Base-by-base conservation (phyloP, 768 basidiomycete species). In the Favolaschia claudopus region DNA sequence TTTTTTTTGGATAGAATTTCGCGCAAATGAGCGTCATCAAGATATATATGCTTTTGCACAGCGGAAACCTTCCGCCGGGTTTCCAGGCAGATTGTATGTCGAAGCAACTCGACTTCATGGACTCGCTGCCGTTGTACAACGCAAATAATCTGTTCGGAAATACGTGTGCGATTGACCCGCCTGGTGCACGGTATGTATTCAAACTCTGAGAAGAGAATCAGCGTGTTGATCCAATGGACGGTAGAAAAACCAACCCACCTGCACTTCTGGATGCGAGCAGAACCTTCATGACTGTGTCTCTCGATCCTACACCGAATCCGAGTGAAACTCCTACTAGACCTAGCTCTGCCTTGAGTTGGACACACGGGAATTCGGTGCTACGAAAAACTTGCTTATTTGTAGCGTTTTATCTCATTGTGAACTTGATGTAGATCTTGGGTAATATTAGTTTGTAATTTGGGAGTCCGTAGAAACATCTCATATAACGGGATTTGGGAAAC, bases 91-190 rank as follows among this genome's bases (percentile, higher is more conserved):
- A 20, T 36, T 62, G 60, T 54, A 46, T 62, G 54, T 27, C 27
- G 9, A 32, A 58, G 28, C 61, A 63, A 32, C 43, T 63, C 14
- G 44, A 37, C 13, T 58, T 53, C 32, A 29, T 63, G 43, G 34
- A 12, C 5, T 32, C 38, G 2, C 50, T 57, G 1, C 25, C 51
- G 15, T 14, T 46, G 5, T 63, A 48, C 24, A 44, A 48, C 25
- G 33, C 38, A 6, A 27, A 19, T 2, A 52, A 15, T 29, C 56
- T 58, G 14, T 63, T 58, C 34, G 61, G 61, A 17, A 58, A 58
- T 33, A 47, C 44, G 7, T 63, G 61, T 20, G 19, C 27, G 12
- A 32, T 57, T 29, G 22, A 47, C 12, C 19, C 7, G 20, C 32
- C 15, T 1, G 27, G 45, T 20, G 32, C 8, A 20, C 48, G 48